Evolutionary conservation across 1,284 basidiomycete genomes (phyloP).

Genomic region (Moesziomyces sp.): DNA sequence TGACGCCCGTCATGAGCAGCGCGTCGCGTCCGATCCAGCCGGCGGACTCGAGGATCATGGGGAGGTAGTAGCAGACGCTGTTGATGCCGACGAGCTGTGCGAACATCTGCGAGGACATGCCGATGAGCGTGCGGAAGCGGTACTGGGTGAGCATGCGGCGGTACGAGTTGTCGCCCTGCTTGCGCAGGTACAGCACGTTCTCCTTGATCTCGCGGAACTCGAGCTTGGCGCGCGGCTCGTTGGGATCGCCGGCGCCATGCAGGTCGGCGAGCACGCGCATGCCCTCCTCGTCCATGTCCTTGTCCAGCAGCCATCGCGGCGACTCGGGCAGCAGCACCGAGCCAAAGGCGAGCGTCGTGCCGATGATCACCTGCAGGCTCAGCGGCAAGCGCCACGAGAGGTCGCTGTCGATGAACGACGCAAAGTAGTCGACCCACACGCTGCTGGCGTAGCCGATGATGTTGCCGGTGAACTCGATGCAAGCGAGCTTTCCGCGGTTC

Average conservation of each 20-base stretch:
- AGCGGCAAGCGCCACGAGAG: slow-evolving; percentile 69
- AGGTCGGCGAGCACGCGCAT: slow-evolving; percentile 89
- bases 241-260: slow-evolving; percentile 81
- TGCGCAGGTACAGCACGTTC: slow-evolving; percentile 69
- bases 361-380: slow-evolving; percentile 75
- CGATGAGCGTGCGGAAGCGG: slow-evolving; percentile 87
- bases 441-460: slow-evolving; percentile 94
- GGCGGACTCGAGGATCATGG: slow-evolving; percentile 73
- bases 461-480: slow-evolving; percentile 90
- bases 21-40: slow-evolving; percentile 98
- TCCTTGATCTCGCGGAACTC: slow-evolving; percentile 95
- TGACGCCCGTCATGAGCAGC: slow-evolving; percentile 91
- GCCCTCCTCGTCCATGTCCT: slow-evolving; percentile 84
- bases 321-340: slow-evolving; percentile 91
- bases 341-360: slow-evolving; percentile 81
- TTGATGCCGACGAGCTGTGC: slow-evolving; percentile 77
- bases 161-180: slow-evolving; percentile 80
- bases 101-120: slow-evolving; percentile 97
- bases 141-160: slow-evolving; percentile 86
- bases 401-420: slow-evolving; percentile 75
- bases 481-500: slow-evolving; percentile 76
- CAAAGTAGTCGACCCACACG: slow-evolving; percentile 84
- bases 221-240: slow-evolving; percentile 78
- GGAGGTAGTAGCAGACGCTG: slow-evolving; percentile 91
- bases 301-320: slow-evolving; percentile 93